phyloP scores from a whole-genome alignment of 2,329 filamentous ascomycete species.

The Trichoderma sp. region DNA sequence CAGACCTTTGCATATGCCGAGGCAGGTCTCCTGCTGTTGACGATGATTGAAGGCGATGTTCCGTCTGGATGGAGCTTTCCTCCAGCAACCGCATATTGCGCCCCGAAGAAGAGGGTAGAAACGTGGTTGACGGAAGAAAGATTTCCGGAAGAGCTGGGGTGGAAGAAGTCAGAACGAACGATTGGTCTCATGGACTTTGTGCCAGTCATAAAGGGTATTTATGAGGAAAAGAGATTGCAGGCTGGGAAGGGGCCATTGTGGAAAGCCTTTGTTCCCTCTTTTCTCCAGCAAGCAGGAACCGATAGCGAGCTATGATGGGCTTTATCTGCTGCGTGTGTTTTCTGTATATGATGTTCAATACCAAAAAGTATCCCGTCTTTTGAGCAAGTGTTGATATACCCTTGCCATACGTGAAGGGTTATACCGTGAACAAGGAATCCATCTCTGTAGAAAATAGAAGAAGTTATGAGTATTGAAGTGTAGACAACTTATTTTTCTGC shows the following conservation, averaged over 20 bases:
- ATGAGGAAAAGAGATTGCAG: slow-evolving; percentile 4
- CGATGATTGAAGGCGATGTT: slow-evolving; percentile 21
- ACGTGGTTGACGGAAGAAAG: slow-evolving; percentile 22
- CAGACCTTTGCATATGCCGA: slow-evolving; percentile 10
- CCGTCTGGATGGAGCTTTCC: slow-evolving; percentile 20
- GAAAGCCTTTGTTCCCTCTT: slow-evolving; percentile 20
- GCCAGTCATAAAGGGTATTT: slow-evolving; percentile 7
- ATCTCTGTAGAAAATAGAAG: neutral
- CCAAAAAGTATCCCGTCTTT: neutral
- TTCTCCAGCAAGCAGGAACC: neutral
- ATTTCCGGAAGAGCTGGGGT: slow-evolving; percentile 21
- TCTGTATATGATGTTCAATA: neutral
- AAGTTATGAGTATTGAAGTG: neutral
- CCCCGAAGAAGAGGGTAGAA: slow-evolving; percentile 19
- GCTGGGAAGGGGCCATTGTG: neutral
- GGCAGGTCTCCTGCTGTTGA: slow-evolving; percentile 18
- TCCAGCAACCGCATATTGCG: neutral
- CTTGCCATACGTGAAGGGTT: neutral
- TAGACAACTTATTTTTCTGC: neutral
- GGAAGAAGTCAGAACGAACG: slow-evolving; percentile 20
- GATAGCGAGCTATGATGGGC: neutral
- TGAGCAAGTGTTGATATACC: neutral
- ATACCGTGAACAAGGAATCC: neutral
- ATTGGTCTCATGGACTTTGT: neutral
- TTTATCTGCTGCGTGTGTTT: neutral